Base-by-base conservation (phyloP, 2,329 filamentous ascomycete species). In the Penicillium capsulatum region DNA sequence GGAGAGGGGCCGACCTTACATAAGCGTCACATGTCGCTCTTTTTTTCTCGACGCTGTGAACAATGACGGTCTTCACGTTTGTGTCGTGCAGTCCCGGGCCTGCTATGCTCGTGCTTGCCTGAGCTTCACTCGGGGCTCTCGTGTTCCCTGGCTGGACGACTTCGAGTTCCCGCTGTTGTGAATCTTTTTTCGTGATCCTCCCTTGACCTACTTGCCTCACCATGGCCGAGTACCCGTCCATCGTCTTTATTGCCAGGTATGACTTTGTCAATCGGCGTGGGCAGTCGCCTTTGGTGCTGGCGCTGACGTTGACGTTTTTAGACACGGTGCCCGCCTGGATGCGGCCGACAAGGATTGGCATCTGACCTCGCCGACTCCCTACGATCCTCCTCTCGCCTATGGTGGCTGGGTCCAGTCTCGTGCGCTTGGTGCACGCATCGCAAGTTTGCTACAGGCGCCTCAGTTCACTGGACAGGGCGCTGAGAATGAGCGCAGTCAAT, bases 311-410 rank as follows among this genome's bases (percentile, higher is more conserved):
- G 77, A 88, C 32, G 29, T n/a, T 31, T 31, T 44, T 38, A 83
- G 92, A 67, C 92, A 98, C 66, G 92, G 92, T 59, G 86, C 90
- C 55, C 84, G 92, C 53, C 83, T 98, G 42, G 92, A 98, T 65
- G 88, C 88, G 40, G 89, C 90, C 47, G 90, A 98, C 73, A 89
- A 90, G 63, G 81, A 87, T 64, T 98, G 92, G 92, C 88, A 96
- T 65, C 76, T 95, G 38, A 85, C 86, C 19, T 95, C 92, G 4
- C 86, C 90, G 1, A 90, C 88, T 4, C 92, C 92, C 2, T 98
- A 97, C 72, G 91, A 98, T 52, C 87, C 92, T 51, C 92, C 92
- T 34, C 75, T 98, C 42, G 95, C 90, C 2, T 97, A 96, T 61
- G 86, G 87, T 53, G 92, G 92, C 50, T 96, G 92, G 85, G 79